A percentile compares a stretch with the other conserved stretches of the same genome.
Evolutionary conservation across 306 rosid genomes (phyloP).

Genomic region (Herpetospermum pedunculosum): DNA sequence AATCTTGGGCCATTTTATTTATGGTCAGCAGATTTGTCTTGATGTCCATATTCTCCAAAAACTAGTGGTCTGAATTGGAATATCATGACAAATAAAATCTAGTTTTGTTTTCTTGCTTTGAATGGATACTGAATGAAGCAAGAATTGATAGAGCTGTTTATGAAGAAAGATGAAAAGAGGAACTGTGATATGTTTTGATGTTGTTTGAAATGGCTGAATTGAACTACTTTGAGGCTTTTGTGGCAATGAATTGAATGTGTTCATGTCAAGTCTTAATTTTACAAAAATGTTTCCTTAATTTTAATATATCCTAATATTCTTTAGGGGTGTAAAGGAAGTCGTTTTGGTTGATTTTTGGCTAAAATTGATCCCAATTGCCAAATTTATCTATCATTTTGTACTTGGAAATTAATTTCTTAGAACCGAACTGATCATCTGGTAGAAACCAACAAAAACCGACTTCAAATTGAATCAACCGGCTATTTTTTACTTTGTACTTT

Average conservation of each 20-base stretch:
- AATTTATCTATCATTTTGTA: no score
- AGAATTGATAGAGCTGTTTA: not conserved
- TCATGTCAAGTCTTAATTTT: not conserved
- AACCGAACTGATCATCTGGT: no score
- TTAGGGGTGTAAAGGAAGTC: not conserved
- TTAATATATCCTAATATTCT: no score
- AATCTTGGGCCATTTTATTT: not conserved
- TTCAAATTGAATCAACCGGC: no score
- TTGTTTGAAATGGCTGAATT: not conserved
- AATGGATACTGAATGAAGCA: not conserved
- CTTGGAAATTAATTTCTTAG: no score
- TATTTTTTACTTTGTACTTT: no score
- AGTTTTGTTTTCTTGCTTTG: not conserved
- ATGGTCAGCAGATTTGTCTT: not conserved
- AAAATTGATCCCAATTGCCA: no score
- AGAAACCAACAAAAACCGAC: no score
- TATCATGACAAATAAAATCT: not conserved
- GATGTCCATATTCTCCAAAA: conserved; percentile 1
- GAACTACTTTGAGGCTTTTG: not conserved
- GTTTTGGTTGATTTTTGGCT: no score
- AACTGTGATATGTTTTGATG: not conserved
- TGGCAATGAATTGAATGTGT: not conserved
- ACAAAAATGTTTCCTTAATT: not conserved
- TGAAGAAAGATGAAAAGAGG: not conserved
- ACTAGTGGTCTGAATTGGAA: not conserved